These are phyloP conservation scores for Aspergillus sp. DNA, from an alignment of 2,329 filamentous ascomycete species.

Conservation along the genomic window DNA sequence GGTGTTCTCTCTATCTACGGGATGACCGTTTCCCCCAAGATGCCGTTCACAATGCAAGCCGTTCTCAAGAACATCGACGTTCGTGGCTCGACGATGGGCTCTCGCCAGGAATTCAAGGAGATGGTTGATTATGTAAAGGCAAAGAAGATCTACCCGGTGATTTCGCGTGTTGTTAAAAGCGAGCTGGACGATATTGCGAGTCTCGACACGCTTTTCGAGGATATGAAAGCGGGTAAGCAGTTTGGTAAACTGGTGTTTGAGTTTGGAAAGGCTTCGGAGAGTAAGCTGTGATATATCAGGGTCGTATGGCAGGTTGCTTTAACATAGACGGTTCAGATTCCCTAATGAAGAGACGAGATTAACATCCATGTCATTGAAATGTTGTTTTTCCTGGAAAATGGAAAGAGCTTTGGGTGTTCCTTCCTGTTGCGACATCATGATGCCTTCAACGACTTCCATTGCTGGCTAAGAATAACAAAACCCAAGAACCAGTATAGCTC, in stretches of 20 bases:
- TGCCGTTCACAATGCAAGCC: constrained; percentile 80
- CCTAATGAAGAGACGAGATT: too few relatives aligned
- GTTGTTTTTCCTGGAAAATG: too few relatives aligned
- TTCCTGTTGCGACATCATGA: too few relatives aligned
- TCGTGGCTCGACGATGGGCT: constrained; percentile 85
- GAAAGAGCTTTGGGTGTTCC: too few relatives aligned
- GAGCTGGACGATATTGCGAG: constrained; percentile 71
- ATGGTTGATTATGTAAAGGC: constrained; percentile 79
- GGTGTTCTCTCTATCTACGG: constrained; percentile 85
- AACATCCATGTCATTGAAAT: too few relatives aligned
- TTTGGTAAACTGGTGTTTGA: constrained; percentile 91
- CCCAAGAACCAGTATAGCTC: too few relatives aligned
- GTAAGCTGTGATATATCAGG: constrained; percentile 28
- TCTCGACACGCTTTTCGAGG: constrained; percentile 79
- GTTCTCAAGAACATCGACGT: constrained; percentile 86
- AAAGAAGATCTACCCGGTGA: constrained; percentile 69
- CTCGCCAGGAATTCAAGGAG: constrained; percentile 78
- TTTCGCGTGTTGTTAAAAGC: constrained; percentile 64
- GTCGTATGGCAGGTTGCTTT: too few relatives aligned
- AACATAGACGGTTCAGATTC: too few relatives aligned
- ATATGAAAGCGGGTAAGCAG: constrained; percentile 80
- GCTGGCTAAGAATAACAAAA: too few relatives aligned
- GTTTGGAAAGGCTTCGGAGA: constrained; percentile 43
- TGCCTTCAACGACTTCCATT: too few relatives aligned
- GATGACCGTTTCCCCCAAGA: constrained; percentile 82